Conservation (phyloP, 2,329 filamentous ascomycete genomes). For the Coleophoma cylindrospora region DNA sequence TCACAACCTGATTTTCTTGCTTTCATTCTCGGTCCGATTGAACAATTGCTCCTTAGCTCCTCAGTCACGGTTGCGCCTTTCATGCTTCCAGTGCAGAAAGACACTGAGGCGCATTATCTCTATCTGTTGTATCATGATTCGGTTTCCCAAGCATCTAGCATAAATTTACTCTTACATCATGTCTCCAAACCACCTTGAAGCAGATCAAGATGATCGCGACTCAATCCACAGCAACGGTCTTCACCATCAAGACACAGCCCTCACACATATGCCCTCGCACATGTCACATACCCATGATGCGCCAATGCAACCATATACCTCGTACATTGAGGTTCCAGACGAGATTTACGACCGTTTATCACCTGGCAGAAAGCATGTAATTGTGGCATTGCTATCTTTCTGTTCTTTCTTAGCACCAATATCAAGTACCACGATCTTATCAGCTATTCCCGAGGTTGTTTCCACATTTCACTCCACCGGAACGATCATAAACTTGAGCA, state of each 20-base stretch:
- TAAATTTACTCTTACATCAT: slow-evolving; percentile 6
- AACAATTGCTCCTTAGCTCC: no score
- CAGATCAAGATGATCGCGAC: slow-evolving; percentile 5
- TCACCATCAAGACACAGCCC: slow-evolving; percentile 5
- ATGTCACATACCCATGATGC: slow-evolving; percentile 23
- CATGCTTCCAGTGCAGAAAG: no score
- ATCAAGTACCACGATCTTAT: slow-evolving; percentile 67
- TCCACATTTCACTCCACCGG: slow-evolving; percentile 59
- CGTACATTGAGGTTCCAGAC: slow-evolving; percentile 30
- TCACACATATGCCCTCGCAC: slow-evolving; percentile 18
- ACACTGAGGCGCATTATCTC: no score
- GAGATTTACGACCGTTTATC: slow-evolving; percentile 63
- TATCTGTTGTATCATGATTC: no score
- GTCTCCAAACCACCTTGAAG: slow-evolving; percentile 16
- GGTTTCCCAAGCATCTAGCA: no score
- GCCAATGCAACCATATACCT: slow-evolving; percentile 21
- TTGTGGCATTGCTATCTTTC: slow-evolving; percentile 66
- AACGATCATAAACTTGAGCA: slow-evolving; percentile 66
- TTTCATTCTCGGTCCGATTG: no score
- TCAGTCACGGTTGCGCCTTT: no score
- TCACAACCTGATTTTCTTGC: no score
- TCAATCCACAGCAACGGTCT: slow-evolving; percentile 14
- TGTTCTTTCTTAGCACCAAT: slow-evolving; percentile 74
- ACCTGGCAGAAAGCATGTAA: slow-evolving; percentile 54
- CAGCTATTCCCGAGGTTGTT: slow-evolving; percentile 71